Base-by-base conservation (phyloP, 2,329 filamentous ascomycete genomes). In the Septoria linicola region DNA sequence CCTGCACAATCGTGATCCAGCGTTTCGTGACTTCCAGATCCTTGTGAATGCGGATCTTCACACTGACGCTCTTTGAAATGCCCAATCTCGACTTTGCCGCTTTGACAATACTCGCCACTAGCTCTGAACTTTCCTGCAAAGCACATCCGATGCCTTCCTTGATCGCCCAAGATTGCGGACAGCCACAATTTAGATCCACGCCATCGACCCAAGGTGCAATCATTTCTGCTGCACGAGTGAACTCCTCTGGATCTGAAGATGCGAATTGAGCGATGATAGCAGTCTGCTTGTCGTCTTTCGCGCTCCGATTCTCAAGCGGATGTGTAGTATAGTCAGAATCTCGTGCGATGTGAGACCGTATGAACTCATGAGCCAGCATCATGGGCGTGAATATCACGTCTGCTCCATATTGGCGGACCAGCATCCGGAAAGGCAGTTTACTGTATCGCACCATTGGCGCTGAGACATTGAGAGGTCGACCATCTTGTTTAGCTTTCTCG, bases 311-410 rank as follows among this genome's bases (percentile, higher is more conserved):
- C 44, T 83, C 79, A 2, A 69, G 62, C 0, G 70, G 69, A 3
- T 64, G 60, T 1, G 80, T 81, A 1, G 81, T 80, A 20, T 83
- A 71, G 44, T 83, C 85, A 60, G 86, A 78, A 64, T 88, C 80
- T 78, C 62, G 53, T 14, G 58, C 55, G 13, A 66, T 59, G 3
- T 55, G 53, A 10, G 59, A 61, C 23, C 62, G 58, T 41, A 62
- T 63, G 57, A 65, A 70, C 37, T 69, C 68, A 37, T 69, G 68
- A 8, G 68, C 68, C 7, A 70, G 63, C 49, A 76, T 75, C 85
- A 88, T 88, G 36, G 85, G 85, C 2, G 84, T 87, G 80, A 84
- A 88, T 58, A 80, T 82, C 5, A 88, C 66, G 65, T 88, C 84
- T 13, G 80, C 79, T 41, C 79, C 80, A 66, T 85, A 87, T 41